Percentiles rank a stretch among this genome's conserved stretches.
phyloP scores from a whole-genome alignment of 192 early-diverging fungal genomes.

The Kickxella alabastrina region DNA sequence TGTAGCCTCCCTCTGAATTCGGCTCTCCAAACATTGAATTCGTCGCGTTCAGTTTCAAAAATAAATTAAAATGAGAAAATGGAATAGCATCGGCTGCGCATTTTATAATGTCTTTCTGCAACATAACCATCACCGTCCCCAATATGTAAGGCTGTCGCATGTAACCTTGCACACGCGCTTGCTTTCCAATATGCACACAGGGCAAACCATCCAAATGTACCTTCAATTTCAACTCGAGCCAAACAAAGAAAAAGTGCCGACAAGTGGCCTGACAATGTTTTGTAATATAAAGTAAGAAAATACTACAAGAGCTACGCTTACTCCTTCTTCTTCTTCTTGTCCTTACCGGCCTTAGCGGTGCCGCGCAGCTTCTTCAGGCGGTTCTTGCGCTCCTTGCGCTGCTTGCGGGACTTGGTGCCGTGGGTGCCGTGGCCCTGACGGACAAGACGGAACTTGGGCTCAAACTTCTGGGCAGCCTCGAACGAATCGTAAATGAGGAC shows the following conservation, averaged over 20 bases:
- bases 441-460: constrained; percentile 96
- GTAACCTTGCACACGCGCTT: no score
- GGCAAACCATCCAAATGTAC: no score
- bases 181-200: no score
- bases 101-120: no score
- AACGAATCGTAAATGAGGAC: constrained; percentile 94
- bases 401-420: constrained; percentile 83
- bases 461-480: constrained; percentile 95
- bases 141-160: no score
- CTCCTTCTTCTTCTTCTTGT: constrained; percentile 46
- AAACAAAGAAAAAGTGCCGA: no score
- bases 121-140: no score
- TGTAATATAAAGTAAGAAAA: background rate
- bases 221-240: no score
- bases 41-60: no score
- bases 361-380: constrained; percentile 97
- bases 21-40: no score
- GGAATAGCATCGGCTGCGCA: no score
- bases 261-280: constrained; percentile 6
- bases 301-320: constrained; percentile 10
- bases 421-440: constrained; percentile 67
- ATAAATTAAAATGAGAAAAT: constrained; percentile 1
- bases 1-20: no score
- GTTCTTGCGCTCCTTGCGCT: constrained; percentile 99
- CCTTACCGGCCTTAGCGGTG: constrained; percentile 85